Conservation (phyloP, 176 grass and related monocot genomes). For the Zea luxurians region DNA sequence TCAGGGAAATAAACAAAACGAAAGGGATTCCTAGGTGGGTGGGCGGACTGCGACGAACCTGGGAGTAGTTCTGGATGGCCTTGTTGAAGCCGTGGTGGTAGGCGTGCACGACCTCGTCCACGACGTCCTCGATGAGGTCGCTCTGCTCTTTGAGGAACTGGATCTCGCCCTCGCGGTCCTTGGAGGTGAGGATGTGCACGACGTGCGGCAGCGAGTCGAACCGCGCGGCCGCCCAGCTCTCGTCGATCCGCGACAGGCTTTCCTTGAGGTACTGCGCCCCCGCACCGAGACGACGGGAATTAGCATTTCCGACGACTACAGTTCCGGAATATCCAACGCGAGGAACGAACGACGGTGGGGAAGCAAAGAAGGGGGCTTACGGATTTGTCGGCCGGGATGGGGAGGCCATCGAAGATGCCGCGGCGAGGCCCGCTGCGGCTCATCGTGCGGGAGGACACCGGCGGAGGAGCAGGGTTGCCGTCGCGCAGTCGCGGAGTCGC, state of each 20-base stretch:
- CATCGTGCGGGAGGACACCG: slow-evolving; percentile 42
- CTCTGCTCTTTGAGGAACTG: slow-evolving; percentile 97
- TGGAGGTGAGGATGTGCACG: slow-evolving; percentile 89
- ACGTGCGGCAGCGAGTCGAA: slow-evolving; percentile 98
- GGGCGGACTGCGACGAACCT: slow-evolving; percentile 39
- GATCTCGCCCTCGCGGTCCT: slow-evolving; percentile 88
- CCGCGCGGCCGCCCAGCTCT: slow-evolving; percentile 80
- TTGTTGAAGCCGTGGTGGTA: slow-evolving; percentile 99
- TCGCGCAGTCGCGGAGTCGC: background rate
- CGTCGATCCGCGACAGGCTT: slow-evolving; percentile 84
- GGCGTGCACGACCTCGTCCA: slow-evolving; percentile 91
- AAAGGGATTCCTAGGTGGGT: background rate
- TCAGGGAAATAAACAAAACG: background rate
- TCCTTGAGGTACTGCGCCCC: slow-evolving; percentile 73
- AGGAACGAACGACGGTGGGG: background rate
- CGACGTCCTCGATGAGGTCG: slow-evolving; percentile 85
- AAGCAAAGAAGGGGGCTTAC: slow-evolving; percentile 42
- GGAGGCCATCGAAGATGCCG: slow-evolving; percentile 88
- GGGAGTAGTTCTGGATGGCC: slow-evolving; percentile 96
- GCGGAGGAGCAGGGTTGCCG: background rate
- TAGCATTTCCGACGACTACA: background rate
- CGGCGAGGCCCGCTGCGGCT: slow-evolving; percentile 52
- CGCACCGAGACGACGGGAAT: background rate
- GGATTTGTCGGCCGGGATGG: slow-evolving; percentile 83
- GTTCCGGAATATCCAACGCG: background rate